Percentiles rank a stretch among this genome's conserved stretches.
These are phyloP conservation scores for Talaromyces atroroseus DNA, from an alignment of 2,329 filamentous ascomycete genomes.

Conservation along the genomic window DNA sequence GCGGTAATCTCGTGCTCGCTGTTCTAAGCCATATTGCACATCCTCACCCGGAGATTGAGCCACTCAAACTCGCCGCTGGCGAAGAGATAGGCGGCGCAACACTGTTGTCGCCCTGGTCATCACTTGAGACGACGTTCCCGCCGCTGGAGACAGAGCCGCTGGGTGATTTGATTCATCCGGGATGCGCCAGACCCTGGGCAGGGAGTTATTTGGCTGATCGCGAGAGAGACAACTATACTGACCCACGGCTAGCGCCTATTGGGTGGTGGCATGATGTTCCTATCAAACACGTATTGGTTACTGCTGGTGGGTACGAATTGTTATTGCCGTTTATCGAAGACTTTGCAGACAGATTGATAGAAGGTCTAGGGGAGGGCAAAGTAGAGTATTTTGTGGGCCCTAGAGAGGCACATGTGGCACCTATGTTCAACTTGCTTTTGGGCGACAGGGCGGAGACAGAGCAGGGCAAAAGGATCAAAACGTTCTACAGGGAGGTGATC, in stretches of 20 bases:
- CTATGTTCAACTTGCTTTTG: constrained; percentile 36
- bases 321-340: constrained; percentile 52
- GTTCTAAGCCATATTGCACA: constrained; percentile 44
- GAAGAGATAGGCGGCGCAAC: constrained; percentile 46
- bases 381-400: constrained; percentile 31
- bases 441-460: constrained; percentile 32
- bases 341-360: constrained; percentile 31
- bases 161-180: constrained; percentile 45
- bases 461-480: constrained; percentile 35
- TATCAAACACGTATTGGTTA: constrained; percentile 47
- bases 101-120: constrained; percentile 55
- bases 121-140: constrained; percentile 43
- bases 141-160: constrained; percentile 44
- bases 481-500: constrained; percentile 20
- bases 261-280: constrained; percentile 52
- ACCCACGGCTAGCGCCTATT: constrained; percentile 44
- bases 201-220: constrained; percentile 42
- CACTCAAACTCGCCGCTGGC: constrained; percentile 30
- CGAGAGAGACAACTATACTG: constrained; percentile 48
- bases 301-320: constrained; percentile 52
- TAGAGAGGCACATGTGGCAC: constrained; percentile 38
- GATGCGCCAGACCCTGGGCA: constrained; percentile 43
- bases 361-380: constrained; percentile 30
- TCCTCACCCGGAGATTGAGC: constrained; percentile 49
- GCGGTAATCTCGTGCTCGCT: constrained; percentile 37